Percentiles rank a stretch among this genome's conserved stretches.
phyloP scores from a whole-genome alignment of 1,139 yeast genomes.

The Debaryomyces subglobosus region DNA sequence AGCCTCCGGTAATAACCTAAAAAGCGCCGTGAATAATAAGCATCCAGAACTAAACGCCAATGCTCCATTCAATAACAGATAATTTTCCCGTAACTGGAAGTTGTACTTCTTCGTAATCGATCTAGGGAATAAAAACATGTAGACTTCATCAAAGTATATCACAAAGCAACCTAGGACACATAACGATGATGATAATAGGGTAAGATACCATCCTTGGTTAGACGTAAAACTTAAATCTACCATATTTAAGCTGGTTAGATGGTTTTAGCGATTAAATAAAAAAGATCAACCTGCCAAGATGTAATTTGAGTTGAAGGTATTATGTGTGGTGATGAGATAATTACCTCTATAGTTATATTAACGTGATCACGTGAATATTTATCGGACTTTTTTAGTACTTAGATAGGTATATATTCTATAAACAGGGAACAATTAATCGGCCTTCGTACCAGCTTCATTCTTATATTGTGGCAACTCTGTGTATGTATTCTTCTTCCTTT shows the following conservation, averaged over 20 bases:
- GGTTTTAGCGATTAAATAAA: background rate
- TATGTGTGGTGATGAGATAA: background rate
- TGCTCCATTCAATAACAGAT: conserved; percentile 62
- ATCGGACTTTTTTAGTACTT: background rate
- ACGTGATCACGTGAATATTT: background rate
- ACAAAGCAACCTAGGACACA: conserved; percentile 63
- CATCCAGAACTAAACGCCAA: conserved; percentile 79
- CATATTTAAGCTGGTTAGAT: conserved; percentile 3
- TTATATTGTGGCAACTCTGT: conserved; percentile 34
- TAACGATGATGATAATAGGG: conserved; percentile 56
- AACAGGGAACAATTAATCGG: conserved; percentile 6
- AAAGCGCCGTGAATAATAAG: conserved; percentile 73
- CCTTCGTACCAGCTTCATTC: conserved; percentile 9
- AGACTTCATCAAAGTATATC: conserved; percentile 54
- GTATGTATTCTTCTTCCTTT: conserved; percentile 22
- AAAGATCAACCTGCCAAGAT: background rate
- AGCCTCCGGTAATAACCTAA: conserved; percentile 73
- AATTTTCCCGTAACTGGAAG: conserved; percentile 62
- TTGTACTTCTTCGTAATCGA: conserved; percentile 43
- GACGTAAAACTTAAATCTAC: conserved; percentile 6
- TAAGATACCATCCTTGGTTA: conserved; percentile 58
- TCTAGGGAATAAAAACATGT: conserved; percentile 43
- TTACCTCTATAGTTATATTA: conserved; percentile 1
- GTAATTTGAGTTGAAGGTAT: background rate
- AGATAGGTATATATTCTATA: background rate